A percentile compares a stretch with the other conserved stretches of the same genome.
phyloP scores from a whole-genome alignment of 139 green algal genomes.

The Yamagishiella unicocca region DNA sequence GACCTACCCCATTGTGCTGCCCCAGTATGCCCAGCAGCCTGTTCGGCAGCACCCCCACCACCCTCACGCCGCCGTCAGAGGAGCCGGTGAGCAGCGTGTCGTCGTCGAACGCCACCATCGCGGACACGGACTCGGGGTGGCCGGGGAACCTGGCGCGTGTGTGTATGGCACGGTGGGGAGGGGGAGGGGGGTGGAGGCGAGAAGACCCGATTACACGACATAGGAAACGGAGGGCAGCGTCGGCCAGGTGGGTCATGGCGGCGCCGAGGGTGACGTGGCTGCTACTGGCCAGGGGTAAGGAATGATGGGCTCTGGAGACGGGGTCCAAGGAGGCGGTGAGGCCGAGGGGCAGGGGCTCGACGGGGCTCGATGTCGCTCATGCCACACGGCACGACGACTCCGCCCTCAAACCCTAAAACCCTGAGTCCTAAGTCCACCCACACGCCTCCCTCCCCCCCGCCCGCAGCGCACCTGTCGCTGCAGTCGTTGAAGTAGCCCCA shows the following conservation, averaged over 20 bases:
- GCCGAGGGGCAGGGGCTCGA: too few relatives aligned
- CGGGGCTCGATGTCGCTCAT: too few relatives aligned
- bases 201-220: too few relatives aligned
- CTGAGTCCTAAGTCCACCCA: too few relatives aligned
- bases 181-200: background rate
- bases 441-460: background rate
- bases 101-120: slow-evolving; percentile 86
- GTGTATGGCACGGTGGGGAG: background rate
- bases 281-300: too few relatives aligned
- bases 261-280: too few relatives aligned
- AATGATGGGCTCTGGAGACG: too few relatives aligned
- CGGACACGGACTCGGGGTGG: slow-evolving; percentile 84
- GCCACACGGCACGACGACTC: too few relatives aligned
- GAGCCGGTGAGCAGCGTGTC: slow-evolving; percentile 91
- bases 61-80: slow-evolving; percentile 88
- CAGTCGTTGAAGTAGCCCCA: slow-evolving; percentile 95
- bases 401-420: too few relatives aligned
- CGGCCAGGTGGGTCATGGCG: too few relatives aligned
- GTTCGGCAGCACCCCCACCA: slow-evolving; percentile 87
- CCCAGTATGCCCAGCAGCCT: slow-evolving; percentile 92
- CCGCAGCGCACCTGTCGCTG: slow-evolving; percentile 66
- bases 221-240: background rate
- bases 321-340: too few relatives aligned
- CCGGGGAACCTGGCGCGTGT: slow-evolving; percentile 70
- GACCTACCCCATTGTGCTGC: slow-evolving; percentile 70